A percentile compares a stretch with the other conserved stretches of the same genome.
Evolutionary conservation across 1,284 basidiomycete species (phyloP).

Genomic region (Cryptococcus hybrid): DNA sequence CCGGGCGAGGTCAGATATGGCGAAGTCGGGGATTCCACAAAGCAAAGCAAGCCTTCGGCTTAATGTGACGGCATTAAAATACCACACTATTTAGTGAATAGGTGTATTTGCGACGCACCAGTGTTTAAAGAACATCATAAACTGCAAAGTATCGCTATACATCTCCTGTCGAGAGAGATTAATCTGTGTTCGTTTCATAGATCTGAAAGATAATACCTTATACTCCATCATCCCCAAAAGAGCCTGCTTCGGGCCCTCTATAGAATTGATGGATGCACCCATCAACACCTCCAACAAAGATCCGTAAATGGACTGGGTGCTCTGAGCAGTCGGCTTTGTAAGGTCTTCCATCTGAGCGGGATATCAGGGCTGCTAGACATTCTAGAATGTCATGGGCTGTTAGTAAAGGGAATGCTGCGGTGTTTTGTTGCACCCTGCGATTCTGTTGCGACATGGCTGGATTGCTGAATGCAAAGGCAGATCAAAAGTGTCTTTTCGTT

Average conservation of each 20-base stretch:
- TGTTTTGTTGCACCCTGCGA: conserved; percentile 14
- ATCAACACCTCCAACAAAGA: conserved; percentile 67
- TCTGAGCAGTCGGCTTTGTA: conserved; percentile 61
- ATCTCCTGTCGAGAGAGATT: conserved; percentile 56
- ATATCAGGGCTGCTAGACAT: conserved; percentile 36
- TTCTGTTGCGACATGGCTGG: conserved; percentile 23
- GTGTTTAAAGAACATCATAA: conserved; percentile 65
- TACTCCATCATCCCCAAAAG: conserved; percentile 54
- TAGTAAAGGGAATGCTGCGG: conserved; percentile 38
- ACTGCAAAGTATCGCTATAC: conserved; percentile 58
- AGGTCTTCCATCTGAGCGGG: conserved; percentile 67
- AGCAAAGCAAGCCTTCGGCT: conserved; percentile 67
- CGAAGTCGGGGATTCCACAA: conserved; percentile 75
- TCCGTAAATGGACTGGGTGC: conserved; percentile 57
- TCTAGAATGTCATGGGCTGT: conserved; percentile 29
- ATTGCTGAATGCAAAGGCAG: background rate
- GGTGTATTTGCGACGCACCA: conserved; percentile 51
- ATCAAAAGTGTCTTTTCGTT: background rate
- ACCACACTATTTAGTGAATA: too few relatives aligned
- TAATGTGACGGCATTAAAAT: background rate
- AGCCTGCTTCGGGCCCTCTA: conserved; percentile 62
- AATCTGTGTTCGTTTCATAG: background rate
- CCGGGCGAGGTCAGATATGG: conserved; percentile 65
- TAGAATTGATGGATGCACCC: conserved; percentile 59
- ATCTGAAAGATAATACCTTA: conserved; percentile 52